These are phyloP conservation scores for Ligustrum vulgare DNA, from an alignment of 257 asterid species.

Conservation along the genomic window DNA sequence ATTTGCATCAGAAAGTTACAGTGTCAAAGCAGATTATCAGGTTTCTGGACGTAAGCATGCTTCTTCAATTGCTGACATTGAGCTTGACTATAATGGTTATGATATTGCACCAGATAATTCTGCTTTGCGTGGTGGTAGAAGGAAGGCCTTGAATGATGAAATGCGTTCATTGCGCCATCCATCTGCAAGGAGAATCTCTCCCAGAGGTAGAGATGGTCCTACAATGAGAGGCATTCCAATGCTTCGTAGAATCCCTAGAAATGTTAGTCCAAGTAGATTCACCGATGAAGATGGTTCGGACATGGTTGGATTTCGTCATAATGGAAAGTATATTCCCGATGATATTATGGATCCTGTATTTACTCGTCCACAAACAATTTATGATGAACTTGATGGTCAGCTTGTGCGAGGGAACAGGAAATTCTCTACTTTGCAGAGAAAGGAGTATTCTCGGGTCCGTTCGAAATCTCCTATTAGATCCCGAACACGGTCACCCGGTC, in stretches of 20 bases:
- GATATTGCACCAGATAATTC: conserved; percentile 38
- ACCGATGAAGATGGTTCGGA: conserved; percentile 41
- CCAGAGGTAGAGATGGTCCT: conserved; percentile 57
- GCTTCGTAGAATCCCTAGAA: conserved; percentile 52
- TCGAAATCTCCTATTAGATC: conserved; percentile 75
- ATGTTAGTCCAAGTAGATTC: conserved; percentile 51
- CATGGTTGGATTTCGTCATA: conserved; percentile 37
- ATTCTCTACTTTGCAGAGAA: conserved; percentile 55
- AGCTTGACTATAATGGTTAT: conserved; percentile 49
- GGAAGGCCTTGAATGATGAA: conserved; percentile 55
- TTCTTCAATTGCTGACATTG: conserved; percentile 46
- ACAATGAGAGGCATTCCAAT: conserved; percentile 41
- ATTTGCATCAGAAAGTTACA: conserved; percentile 50
- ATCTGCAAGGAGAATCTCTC: conserved; percentile 56
- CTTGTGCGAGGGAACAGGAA: conserved; percentile 49
- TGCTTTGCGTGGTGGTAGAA: conserved; percentile 37
- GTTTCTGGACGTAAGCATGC: conserved; percentile 54
- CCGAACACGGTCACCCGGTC: conserved; percentile 66
- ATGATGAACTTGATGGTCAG: conserved; percentile 56
- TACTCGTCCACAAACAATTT: conserved; percentile 44
- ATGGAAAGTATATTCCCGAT: conserved; percentile 53
- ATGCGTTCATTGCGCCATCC: conserved; percentile 45
- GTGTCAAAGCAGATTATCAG: conserved; percentile 50
- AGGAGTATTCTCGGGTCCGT: conserved; percentile 51
- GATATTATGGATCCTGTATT: conserved; percentile 47